phyloP scores from a whole-genome alignment of 1,139 yeast species.

The Magnusiomyces sp. region DNA sequence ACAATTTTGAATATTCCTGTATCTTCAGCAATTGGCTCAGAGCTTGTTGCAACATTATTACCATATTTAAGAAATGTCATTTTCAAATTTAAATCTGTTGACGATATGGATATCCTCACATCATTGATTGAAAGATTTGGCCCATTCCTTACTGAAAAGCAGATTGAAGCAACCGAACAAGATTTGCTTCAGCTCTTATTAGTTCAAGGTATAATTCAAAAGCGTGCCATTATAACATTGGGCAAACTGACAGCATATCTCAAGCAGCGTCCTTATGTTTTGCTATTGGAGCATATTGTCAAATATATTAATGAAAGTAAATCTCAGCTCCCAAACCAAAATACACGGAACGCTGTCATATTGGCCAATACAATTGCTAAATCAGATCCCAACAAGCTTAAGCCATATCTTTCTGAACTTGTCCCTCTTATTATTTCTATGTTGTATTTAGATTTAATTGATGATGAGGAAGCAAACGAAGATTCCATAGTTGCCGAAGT shows the following conservation, averaged over 20 bases:
- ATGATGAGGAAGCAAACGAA: conserved; percentile 16
- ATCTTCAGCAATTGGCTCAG: conserved; percentile 27
- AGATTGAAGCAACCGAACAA: conserved; percentile 34
- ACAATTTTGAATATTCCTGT: conserved; percentile 39
- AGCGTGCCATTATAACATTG: conserved; percentile 45
- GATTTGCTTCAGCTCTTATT: conserved; percentile 22
- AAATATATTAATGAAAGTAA: conserved; percentile 16
- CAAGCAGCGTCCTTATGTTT: conserved; percentile 25
- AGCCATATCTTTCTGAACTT: conserved; percentile 18
- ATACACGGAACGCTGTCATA: conserved; percentile 18
- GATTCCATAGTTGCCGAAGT: conserved; percentile 24
- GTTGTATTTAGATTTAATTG: conserved; percentile 17
- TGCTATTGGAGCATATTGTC: conserved; percentile 19
- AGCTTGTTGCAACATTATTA: conserved; percentile 30
- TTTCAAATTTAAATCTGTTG: conserved; percentile 37
- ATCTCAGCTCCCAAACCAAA: background rate
- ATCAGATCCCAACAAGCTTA: conserved; percentile 24
- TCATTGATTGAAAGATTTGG: conserved; percentile 55
- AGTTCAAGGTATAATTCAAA: conserved; percentile 26
- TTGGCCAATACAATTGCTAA: conserved; percentile 26
- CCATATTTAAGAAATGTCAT: conserved; percentile 29
- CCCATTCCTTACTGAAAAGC: conserved; percentile 37
- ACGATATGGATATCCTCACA: conserved; percentile 54
- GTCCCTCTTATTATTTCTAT: conserved; percentile 21
- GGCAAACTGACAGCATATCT: conserved; percentile 40